phyloP scores from a whole-genome alignment of 1,284 basidiomycete species.

The Ceratorhiza oryzae-sativae region DNA sequence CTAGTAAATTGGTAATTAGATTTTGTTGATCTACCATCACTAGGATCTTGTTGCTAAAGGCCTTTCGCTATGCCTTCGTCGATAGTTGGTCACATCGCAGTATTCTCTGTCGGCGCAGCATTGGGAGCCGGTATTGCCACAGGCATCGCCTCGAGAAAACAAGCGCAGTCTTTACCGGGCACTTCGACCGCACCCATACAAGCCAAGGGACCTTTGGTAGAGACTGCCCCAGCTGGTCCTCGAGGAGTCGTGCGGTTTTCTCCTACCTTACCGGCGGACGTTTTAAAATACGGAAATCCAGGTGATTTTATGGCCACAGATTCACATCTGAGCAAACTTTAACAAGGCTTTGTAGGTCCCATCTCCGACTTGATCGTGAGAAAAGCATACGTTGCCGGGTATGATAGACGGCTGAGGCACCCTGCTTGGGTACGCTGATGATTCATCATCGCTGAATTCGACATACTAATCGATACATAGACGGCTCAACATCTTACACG shows the following conservation, averaged over 20 bases:
- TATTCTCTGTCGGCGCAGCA: constrained; percentile 73
- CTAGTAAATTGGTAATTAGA: constrained; percentile 9
- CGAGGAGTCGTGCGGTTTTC: constrained; percentile 47
- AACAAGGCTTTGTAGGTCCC: constrained; percentile 64
- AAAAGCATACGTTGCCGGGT: constrained; percentile 85
- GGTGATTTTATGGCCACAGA: constrained; percentile 56
- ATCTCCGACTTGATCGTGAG: constrained; percentile 80
- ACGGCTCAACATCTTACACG: constrained; percentile 92
- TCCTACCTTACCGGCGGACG: constrained; percentile 50
- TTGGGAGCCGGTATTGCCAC: constrained; percentile 70
- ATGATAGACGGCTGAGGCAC: constrained; percentile 89
- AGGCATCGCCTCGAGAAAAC: constrained; percentile 52
- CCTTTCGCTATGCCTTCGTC: constrained; percentile 16
- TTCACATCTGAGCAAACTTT: background rate
- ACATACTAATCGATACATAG: constrained; percentile 53
- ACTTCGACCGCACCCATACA: constrained; percentile 36
- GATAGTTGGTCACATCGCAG: constrained; percentile 62
- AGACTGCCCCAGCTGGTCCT: constrained; percentile 46
- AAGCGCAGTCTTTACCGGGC: constrained; percentile 39
- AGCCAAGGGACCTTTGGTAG: constrained; percentile 36
- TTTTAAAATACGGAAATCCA: constrained; percentile 77
- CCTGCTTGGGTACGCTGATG: constrained; percentile 80
- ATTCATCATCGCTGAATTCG: background rate
- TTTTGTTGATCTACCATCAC: constrained; percentile 16
- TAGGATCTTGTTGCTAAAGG: no score